Evolutionary conservation across 495 filamentous ascomycete species (phyloP).

Genomic region (Penicillium parvum): DNA sequence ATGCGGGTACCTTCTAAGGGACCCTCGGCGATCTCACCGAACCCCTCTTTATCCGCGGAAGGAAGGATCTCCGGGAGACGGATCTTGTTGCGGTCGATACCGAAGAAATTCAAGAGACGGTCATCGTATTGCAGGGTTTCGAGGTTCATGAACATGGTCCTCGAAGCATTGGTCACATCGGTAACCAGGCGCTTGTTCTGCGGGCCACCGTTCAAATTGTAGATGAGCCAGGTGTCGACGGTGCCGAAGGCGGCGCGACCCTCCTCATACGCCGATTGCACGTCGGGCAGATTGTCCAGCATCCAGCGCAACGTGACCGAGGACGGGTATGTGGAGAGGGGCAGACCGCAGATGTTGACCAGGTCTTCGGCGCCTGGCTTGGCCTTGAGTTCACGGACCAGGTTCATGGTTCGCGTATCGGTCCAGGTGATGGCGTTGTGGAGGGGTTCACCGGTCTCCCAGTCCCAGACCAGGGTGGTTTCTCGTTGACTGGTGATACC

Average conservation of each 20-base stretch:
- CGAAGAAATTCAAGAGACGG: constrained; percentile 75
- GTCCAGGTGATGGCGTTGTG: constrained; percentile 93
- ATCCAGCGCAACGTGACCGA: constrained; percentile 88
- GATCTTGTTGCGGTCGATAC: constrained; percentile 69
- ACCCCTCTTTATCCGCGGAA: constrained; percentile 72
- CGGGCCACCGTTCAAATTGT: constrained; percentile 82
- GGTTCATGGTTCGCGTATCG: constrained; percentile 73
- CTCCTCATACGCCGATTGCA: constrained; percentile 74
- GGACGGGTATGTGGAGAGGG: constrained; percentile 91
- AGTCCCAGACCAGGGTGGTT: constrained; percentile 90
- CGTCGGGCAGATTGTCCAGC: constrained; percentile 64
- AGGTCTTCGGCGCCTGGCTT: constrained; percentile 63
- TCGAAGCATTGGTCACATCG: constrained; percentile 85
- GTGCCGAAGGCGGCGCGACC: constrained; percentile 84
- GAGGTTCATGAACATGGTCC: constrained; percentile 97
- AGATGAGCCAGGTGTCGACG: constrained; percentile 90
- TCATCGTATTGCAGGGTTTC: constrained; percentile 83
- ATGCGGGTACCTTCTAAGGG: constrained; percentile 72
- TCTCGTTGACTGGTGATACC: constrained; percentile 96
- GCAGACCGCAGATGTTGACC: constrained; percentile 73
- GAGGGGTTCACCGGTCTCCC: constrained; percentile 75
- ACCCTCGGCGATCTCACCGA: constrained; percentile 64
- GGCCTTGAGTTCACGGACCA: constrained; percentile 78
- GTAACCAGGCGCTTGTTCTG: constrained; percentile 70
- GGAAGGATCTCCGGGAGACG: constrained; percentile 81